Evolutionary conservation across 352 stramenopile genomes (phyloP), one percentile per base, ranked within the genome.

Genomic region (Globisporangium barbulae): DNA sequence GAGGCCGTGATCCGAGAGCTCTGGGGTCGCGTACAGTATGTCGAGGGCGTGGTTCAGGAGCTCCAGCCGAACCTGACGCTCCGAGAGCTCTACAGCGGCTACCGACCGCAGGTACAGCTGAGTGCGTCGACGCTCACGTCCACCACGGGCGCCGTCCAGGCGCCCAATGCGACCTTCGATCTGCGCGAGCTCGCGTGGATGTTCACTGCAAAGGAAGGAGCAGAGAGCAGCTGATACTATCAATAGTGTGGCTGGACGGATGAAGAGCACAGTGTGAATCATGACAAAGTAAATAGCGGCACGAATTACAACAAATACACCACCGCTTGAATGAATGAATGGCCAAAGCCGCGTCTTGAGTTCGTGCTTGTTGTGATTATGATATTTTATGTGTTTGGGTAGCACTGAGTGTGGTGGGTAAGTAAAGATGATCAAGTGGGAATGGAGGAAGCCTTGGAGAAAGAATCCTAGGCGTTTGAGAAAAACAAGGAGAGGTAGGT

Each of bases 1-100:
- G 75, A 90, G 47, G 74, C 71, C 28, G 78, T 73, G 15, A 72
- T 88, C 13, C 76, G 73, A 10, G 75, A 84, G 61, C 73, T 90
- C 37, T 85, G 77, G 73, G 71, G 70, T 7, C 70, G 80, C 8
- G 78, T 84, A 47, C 76, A 90, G 66, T 84, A 88, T 59, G 75
- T 88, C 48, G 77, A 87, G 53, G 59, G 64, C 21, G 70, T 87
- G 39, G 65, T 85, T 17, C 72, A 76, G 37, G 45, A 73, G 48
- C 59, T 79, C 42, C 71, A 64, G 21, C 75, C 75, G 3, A 68
- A 70, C 53, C 56, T 77, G 28, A 66, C 73, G 53, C 35, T 79
- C 33, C 65, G 71, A 22, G 69, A 74, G 55, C 62, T 83, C 33
- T 83, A 83, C 65, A 75, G 58, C 61, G 72, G 78, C 45, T 83